These are phyloP conservation scores for Saccharomyces hybrid DNA, from an alignment of 1,139 yeast genomes.

Conservation along the genomic window DNA sequence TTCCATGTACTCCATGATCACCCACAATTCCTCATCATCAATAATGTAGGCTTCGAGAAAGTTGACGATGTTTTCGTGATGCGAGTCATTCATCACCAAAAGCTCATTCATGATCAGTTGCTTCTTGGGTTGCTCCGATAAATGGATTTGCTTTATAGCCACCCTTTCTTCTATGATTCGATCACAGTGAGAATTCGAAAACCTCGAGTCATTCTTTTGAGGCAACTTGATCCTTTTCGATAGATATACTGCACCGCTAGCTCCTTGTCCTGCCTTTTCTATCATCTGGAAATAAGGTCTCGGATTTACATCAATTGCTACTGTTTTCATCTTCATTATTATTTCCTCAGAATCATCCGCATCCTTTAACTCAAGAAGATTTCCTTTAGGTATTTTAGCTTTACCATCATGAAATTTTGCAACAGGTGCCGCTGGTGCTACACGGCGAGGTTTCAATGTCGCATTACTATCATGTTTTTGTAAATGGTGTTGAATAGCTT, in stretches of 20 bases:
- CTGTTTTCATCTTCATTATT: conserved; percentile 71
- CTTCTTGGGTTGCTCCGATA: conserved; percentile 83
- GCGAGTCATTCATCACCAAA: conserved; percentile 84
- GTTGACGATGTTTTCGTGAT: conserved; percentile 83
- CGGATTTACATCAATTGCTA: conserved; percentile 75
- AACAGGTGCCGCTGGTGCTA: not conserved
- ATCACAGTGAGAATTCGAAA: conserved; percentile 11
- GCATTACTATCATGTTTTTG: not conserved
- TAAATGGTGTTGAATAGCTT: not conserved
- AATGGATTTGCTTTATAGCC: conserved; percentile 91
- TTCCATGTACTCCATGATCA: conserved; percentile 90
- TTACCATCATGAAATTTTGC: not conserved
- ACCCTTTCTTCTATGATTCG: conserved; percentile 38
- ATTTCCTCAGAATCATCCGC: conserved; percentile 66
- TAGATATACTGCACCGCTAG: conserved; percentile 88
- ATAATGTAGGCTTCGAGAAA: conserved; percentile 76
- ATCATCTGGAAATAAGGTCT: conserved; percentile 72
- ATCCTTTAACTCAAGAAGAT: conserved; percentile 32
- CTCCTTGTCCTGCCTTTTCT: conserved; percentile 95
- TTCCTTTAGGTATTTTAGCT: not conserved
- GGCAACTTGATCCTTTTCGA: conserved; percentile 52
- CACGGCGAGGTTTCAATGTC: not conserved
- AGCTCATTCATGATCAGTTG: conserved; percentile 89
- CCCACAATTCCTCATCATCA: conserved; percentile 56
- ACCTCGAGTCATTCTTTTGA: conserved; percentile 17